These are phyloP conservation scores for Gloeophyllum trabeum DNA, from an alignment of 768 basidiomycete species.

Conservation along the genomic window DNA sequence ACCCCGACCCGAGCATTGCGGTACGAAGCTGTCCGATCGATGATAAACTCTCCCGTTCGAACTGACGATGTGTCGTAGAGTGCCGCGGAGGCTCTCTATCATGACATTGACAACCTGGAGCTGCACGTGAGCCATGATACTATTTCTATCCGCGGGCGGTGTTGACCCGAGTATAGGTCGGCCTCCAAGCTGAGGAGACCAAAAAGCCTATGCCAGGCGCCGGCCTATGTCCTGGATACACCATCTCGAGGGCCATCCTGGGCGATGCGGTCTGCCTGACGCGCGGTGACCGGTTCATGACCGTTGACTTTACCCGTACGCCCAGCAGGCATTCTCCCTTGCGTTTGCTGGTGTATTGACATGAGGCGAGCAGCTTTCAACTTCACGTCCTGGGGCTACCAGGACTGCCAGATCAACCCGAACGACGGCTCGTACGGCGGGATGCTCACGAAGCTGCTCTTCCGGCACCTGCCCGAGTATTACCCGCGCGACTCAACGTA, in stretches of 20 bases:
- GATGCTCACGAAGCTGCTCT: constrained; percentile 61
- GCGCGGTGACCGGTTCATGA: constrained; percentile 73
- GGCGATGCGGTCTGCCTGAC: constrained; percentile 67
- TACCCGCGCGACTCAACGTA: constrained; percentile 58
- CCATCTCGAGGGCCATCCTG: constrained; percentile 77
- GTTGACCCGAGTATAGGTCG: constrained; percentile 8
- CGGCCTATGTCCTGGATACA: constrained; percentile 75
- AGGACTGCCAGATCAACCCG: constrained; percentile 53
- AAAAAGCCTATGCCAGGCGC: constrained; percentile 56
- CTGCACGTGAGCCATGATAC: constrained; percentile 44
- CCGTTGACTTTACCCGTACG: constrained; percentile 68
- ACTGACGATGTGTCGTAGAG: constrained; percentile 22
- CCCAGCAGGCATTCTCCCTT: constrained; percentile 4
- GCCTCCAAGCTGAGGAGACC: constrained; percentile 46
- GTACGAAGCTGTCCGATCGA: constrained; percentile 20
- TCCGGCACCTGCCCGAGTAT: constrained; percentile 57
- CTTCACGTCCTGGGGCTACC: constrained; percentile 70
- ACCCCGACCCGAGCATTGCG: constrained; percentile 42
- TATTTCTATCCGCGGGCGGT: constrained; percentile 1
- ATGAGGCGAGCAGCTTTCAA: constrained; percentile 40
- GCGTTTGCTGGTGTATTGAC: neutral
- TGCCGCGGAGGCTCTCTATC: constrained; percentile 56
- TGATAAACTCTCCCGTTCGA: neutral
- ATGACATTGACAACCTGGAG: constrained; percentile 69
- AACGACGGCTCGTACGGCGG: constrained; percentile 69